Base-by-base conservation (phyloP, 23 red algal genomes). In the Gracilariopsis chorda region DNA sequence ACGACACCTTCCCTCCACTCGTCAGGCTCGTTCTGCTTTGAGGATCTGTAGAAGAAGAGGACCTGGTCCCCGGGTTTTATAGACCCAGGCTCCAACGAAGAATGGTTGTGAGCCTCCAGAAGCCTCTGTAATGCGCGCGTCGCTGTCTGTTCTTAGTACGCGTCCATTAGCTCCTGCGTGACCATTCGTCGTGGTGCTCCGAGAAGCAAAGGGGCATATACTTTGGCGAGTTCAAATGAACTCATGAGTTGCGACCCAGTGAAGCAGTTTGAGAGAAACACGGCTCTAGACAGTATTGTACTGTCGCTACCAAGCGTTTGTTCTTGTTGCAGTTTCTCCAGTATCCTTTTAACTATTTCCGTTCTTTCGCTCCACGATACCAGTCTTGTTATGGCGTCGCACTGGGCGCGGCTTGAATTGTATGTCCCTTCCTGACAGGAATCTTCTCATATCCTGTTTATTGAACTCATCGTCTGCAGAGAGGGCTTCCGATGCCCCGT, bases 331-430 rank as follows among this genome's bases (percentile, higher is more conserved):
- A 80, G 37, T 47, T 53, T 80, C 24, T 48, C 37, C 25, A 80
- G 34, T 28, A 80, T 57, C 25, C 25, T 29, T 49, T 80, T 80
- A 24, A 80, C 75, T 55, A 35, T 40, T 80, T 27, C 46, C 20
- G 75, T 51, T 51, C 35, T 80, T 80, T 53, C 75, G 44, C 43
- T 57, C 46, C 21, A 80, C 49, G 23, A 45, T 80, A 20, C 75
- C 75, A 21, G 46, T 80, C 75, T 80, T 80, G 55, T 80, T 80
- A 57, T 80, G 75, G 6, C 75, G 75, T 21, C 75, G 75, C 4
- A 47, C 75, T 80, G 75, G 41, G 21, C 46, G 34, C 24, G 44
- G 21, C n/a, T 21, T 28, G 25, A 80, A 80, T 52, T 28, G 16
- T 20, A 80, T 80, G 20, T 39, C 37, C 28, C 55, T 40, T n/a